Evolutionary conservation across 2,329 filamentous ascomycete species (phyloP), one percentile per base, ranked within the genome.

Genomic region (Fusarium paranaense): DNA sequence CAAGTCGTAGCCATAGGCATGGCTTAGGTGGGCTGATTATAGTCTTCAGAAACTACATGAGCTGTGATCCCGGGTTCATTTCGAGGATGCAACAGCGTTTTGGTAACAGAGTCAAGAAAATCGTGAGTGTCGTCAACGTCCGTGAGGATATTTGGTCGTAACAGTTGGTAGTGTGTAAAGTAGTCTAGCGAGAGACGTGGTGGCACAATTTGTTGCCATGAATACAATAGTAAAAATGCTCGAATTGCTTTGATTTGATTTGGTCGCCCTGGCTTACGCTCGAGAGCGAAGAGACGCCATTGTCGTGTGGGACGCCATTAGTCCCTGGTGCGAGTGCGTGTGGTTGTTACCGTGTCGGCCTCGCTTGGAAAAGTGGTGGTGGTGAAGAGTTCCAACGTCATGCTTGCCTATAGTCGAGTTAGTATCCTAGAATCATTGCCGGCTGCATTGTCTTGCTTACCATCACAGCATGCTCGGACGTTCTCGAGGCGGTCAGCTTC

Each of bases 381-480:
- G 47, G 27, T 52, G 47, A 60, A 93, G 81, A 64, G 87, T 90
- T 64, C 90, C 88, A 58, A 95, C 93, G 80, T 95, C 92, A 78
- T 95, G 93, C 85, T 93, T 94, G 76, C 92, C 91, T 93, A 59
- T 2, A 27, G 14, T 35, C 27, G 56, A n/a, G n/a, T n/a, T n/a
- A n/a, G n/a, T n/a, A n/a, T n/a, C n/a, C n/a, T n/a, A n/a, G n/a
- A n/a, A n/a, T n/a, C n/a, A n/a, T n/a, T n/a, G n/a, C n/a, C n/a
- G n/a, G n/a, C n/a, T n/a, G n/a, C n/a, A n/a, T n/a, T 13, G 6
- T 13, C 35, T 10, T 27, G 62, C 92, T 90, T 88, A 96, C 95
- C 97, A 89, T 98, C 97, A 83, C 97, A 99, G 85, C 97, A 99
- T 69, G 96, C 95, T 80, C 97, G 89, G 74, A 99, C 97, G 82